Evolutionary conservation across 768 basidiomycete species (phyloP).

Genomic region (Pholiota microspora): DNA sequence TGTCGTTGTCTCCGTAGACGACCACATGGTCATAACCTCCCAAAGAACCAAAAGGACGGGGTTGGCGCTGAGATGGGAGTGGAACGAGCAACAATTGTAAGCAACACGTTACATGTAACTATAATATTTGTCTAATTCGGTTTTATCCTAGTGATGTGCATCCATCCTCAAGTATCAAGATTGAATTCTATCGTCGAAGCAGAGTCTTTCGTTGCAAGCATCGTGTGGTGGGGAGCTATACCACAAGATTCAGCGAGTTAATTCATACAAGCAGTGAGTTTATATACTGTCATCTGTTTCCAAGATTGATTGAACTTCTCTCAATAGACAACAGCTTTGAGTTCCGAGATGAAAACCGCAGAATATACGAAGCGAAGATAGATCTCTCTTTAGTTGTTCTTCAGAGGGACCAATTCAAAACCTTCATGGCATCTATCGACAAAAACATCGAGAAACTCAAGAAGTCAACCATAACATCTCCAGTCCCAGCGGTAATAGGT

Average conservation of each 20-base stretch:
- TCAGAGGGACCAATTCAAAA: background rate
- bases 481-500: background rate
- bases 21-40: background rate
- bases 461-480: background rate
- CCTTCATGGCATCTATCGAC: background rate
- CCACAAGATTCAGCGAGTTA: background rate
- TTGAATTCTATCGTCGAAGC: background rate
- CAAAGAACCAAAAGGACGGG: background rate
- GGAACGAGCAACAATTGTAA: background rate
- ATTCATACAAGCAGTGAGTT: background rate
- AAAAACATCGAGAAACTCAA: background rate
- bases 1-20: background rate
- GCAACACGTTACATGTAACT: background rate
- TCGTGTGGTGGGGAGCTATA: background rate
- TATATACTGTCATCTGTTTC: background rate
- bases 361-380: background rate
- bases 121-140: no score
- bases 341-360: background rate
- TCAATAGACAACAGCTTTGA: background rate
- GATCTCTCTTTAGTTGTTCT: background rate
- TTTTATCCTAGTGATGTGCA: no score
- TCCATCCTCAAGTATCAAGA: background rate
- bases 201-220: background rate
- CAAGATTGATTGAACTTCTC: background rate
- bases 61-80: background rate